Evolutionary conservation across 176 grass and related monocot species (phyloP), one percentile per base, ranked within the genome.

Genomic region (Eragrostis nindensis): DNA sequence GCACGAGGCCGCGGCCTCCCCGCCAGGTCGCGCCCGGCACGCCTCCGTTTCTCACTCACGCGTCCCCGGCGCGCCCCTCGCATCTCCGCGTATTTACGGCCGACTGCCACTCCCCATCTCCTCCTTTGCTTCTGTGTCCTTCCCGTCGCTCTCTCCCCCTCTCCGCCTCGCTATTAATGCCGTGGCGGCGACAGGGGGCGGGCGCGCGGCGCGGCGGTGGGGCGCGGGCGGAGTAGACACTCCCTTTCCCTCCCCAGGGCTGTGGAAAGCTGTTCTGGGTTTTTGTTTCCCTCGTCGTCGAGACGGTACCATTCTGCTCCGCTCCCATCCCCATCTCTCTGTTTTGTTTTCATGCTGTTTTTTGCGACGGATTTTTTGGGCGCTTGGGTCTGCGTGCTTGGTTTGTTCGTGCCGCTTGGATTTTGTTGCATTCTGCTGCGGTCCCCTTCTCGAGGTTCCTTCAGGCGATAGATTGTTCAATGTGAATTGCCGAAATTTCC

Each of bases 251-350:
- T 60, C 56, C 56, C 56, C 22, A 26, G 14, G 54, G 43, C 39
- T 47, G 67, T 30, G 41, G 60, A 41, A 75, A 75, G 4, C 10
- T 26, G 45, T 7, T 71, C 39, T 84, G n/a, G n/a, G n/a, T 40
- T 19, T 72, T 19, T 46, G 21, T 8, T 56, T n/a, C 1, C 18
- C 18, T n/a, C 21, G 24, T 21, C 63, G 27, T 5, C 38, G 48
- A 36, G 59, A 12, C 0, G 61, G 81, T 72, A 18, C 0, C 42
- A n/a, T 72, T 63, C 70, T 72, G 32, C 66, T 21, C 32, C 24
- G 64, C 70, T 63, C 64, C 50, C 19, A 63, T 87, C 62, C 62
- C 69, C 62, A 52, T 83, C 54, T 71, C 24, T 32, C 47, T 47
- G 36, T 25, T 47, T 8, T 12, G 4, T 39, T 57, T 61, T 69